A percentile compares a stretch with the other conserved stretches of the same genome.
phyloP scores from a whole-genome alignment of 768 basidiomycete species.

The Rhodotorula taiwanensis region DNA sequence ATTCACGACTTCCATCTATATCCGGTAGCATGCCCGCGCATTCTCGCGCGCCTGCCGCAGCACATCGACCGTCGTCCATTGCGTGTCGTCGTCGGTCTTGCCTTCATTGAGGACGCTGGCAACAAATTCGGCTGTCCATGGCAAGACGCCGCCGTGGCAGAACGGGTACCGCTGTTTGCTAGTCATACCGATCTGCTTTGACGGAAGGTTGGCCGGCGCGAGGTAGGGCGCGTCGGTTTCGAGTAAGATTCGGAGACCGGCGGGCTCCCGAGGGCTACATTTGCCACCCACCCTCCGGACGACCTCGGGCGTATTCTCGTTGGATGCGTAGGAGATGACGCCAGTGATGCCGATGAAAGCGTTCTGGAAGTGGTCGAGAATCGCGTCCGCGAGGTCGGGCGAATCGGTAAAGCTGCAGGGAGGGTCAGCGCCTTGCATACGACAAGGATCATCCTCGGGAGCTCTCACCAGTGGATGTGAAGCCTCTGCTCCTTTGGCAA shows the following conservation, averaged over 20 bases:
- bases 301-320: conserved; percentile 62
- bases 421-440: too few relatives aligned
- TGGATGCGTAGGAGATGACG: conserved; percentile 72
- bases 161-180: conserved; percentile 51
- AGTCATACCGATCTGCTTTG: conserved; percentile 49
- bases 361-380: conserved; percentile 71
- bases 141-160: conserved; percentile 73
- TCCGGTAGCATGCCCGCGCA: conserved; percentile 58
- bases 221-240: conserved; percentile 87
- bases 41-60: conserved; percentile 61
- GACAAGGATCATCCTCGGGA: too few relatives aligned
- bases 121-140: conserved; percentile 74
- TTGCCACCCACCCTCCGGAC: conserved; percentile 53
- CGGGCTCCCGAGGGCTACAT: conserved; percentile 38
- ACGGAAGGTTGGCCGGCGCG: conserved; percentile 63
- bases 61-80: conserved; percentile 56
- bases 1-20: conserved; percentile 7
- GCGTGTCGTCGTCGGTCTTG: conserved; percentile 42
- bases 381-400: conserved; percentile 62
- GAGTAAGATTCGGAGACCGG: conserved; percentile 43
- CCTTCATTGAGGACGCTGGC: conserved; percentile 49
- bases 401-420: conserved; percentile 54
- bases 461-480: conserved; percentile 78
- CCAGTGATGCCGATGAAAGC: conserved; percentile 78
- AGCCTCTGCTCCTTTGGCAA: conserved; percentile 71